Evolutionary conservation across 306 rosid species (phyloP).

Genomic region (Rubus parviflorus): DNA sequence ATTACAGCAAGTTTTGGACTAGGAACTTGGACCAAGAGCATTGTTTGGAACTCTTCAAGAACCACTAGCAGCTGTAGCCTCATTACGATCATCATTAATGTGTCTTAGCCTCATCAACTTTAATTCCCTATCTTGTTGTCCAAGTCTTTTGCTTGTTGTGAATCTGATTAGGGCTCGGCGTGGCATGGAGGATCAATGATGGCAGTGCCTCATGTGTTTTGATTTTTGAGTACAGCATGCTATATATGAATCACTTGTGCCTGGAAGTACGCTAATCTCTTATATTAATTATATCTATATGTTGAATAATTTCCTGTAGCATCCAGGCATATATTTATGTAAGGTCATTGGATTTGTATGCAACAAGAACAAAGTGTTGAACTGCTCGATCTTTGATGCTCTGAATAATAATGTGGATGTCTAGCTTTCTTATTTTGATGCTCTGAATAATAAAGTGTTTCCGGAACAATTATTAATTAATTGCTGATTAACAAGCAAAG

Average conservation of each 20-base stretch:
- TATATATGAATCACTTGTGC: no score
- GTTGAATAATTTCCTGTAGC: not conserved
- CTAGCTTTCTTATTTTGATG: not conserved
- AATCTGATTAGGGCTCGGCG: not conserved
- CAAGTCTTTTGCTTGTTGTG: not conserved
- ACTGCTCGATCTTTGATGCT: not conserved
- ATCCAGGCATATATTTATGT: no score
- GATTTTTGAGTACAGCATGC: not conserved
- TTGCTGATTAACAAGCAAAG: not conserved
- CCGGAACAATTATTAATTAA: no score
- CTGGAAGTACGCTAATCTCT: not conserved
- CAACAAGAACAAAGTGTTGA: not conserved
- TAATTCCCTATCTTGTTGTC: not conserved
- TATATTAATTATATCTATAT: not conserved
- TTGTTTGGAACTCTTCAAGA: conserved; percentile 82
- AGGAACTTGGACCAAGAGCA: conserved; percentile 64
- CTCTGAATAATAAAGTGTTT: no score
- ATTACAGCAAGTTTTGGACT: conserved; percentile 81
- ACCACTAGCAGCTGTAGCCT: conserved; percentile 20
- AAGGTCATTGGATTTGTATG: not conserved
- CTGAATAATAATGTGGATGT: not conserved
- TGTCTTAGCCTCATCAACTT: not conserved
- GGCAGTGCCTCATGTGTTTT: not conserved
- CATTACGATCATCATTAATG: not conserved
- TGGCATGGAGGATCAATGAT: not conserved